phyloP scores from a whole-genome alignment of 257 asterid genomes.

The Plectranthus barbatus region DNA sequence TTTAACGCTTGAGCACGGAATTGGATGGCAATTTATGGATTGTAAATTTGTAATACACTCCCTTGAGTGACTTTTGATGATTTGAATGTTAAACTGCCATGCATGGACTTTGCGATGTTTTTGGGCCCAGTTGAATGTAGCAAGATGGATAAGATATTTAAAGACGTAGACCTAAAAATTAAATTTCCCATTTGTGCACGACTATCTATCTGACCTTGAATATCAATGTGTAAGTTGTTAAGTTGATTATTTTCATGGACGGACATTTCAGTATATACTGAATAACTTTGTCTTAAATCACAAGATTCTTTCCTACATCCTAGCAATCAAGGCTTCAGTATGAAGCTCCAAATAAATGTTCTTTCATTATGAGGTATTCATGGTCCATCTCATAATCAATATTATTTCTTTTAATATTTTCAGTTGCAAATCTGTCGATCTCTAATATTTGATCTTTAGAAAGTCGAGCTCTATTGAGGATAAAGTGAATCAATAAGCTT shows the following conservation, averaged over 20 bases:
- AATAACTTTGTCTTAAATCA: too few species aligned
- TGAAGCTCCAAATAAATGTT: neutral
- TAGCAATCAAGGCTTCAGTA: neutral
- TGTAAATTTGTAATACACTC: neutral
- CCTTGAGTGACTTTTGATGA: neutral
- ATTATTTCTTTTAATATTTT: neutral
- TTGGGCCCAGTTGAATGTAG: neutral
- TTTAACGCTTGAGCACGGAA: too few species aligned
- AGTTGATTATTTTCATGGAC: too few species aligned
- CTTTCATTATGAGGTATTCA: neutral
- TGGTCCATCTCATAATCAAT: neutral
- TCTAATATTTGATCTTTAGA: neutral
- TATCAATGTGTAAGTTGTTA: neutral
- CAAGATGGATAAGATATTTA: neutral
- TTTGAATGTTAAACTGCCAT: neutral
- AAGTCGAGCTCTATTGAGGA: neutral
- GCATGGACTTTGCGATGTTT: conserved; percentile 1
- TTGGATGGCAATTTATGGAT: too few species aligned
- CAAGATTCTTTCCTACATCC: too few species aligned
- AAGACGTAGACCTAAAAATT: neutral
- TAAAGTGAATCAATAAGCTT: neutral
- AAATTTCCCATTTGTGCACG: neutral
- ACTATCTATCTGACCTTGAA: neutral
- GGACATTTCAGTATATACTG: too few species aligned
- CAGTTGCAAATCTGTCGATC: neutral